Percentiles rank a stretch among this genome's conserved stretches.
Conservation (phyloP, 768 basidiomycete species). For the Grammothele lineata region DNA sequence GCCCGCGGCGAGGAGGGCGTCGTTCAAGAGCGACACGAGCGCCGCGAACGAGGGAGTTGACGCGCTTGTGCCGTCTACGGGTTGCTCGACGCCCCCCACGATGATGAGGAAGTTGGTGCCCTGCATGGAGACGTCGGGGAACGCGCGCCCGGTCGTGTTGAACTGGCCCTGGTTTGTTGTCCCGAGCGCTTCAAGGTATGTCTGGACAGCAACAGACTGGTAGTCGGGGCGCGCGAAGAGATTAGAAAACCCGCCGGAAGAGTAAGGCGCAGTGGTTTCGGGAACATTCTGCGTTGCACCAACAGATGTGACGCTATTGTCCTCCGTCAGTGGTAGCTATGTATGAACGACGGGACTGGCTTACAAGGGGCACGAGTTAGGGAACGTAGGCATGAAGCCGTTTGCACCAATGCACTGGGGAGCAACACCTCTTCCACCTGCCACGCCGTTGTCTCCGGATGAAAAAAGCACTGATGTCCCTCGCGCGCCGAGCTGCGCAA, state of each 20-base stretch:
- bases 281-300: slow-evolving; percentile 25
- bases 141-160: slow-evolving; percentile 39
- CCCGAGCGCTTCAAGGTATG: slow-evolving; percentile 40
- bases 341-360: not conserved
- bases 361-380: slow-evolving; percentile 30
- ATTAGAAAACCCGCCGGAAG: slow-evolving; percentile 32
- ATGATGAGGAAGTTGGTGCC: slow-evolving; percentile 43
- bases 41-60: slow-evolving; percentile 28
- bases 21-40: slow-evolving; percentile 34
- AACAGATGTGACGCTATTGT: slow-evolving; percentile 28
- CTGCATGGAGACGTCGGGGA: slow-evolving; percentile 63
- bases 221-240: slow-evolving; percentile 25
- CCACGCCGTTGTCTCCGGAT: slow-evolving; percentile 34
- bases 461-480: slow-evolving; percentile 32
- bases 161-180: slow-evolving; percentile 49
- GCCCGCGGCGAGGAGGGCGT: slow-evolving; percentile 26
- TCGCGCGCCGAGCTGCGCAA: slow-evolving; percentile 30
- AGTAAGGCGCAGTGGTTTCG: slow-evolving; percentile 26
- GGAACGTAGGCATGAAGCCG: slow-evolving; percentile 31
- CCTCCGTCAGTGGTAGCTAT: no score
- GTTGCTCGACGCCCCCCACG: slow-evolving; percentile 35
- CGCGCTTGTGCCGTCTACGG: slow-evolving; percentile 43
- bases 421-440: slow-evolving; percentile 16
- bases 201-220: slow-evolving; percentile 36
- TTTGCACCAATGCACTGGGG: slow-evolving; percentile 19